phyloP scores from a whole-genome alignment of 805 yeast genomes.

The Candida schatavii region DNA sequence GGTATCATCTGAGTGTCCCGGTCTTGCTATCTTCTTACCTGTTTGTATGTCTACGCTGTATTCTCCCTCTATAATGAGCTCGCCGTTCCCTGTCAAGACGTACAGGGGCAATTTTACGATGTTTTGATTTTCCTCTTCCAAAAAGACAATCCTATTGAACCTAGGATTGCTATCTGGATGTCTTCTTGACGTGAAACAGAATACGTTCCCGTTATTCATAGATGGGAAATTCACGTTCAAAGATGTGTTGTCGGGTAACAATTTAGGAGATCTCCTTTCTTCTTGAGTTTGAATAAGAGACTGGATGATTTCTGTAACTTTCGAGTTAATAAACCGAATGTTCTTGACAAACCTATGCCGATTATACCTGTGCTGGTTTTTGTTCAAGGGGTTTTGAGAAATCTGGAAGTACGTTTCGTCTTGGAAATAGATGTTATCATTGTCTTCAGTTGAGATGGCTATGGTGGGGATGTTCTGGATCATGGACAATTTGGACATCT shows the following conservation, averaged over 20 bases:
- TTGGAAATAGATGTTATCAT: conserved; percentile 29
- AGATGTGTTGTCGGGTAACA: conserved; percentile 5
- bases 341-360: conserved; percentile 12
- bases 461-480: conserved; percentile 18
- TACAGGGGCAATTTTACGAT: conserved; percentile 6
- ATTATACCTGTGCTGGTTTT: conserved; percentile 16
- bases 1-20: conserved; percentile 2
- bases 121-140: neutral
- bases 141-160: conserved; percentile 4
- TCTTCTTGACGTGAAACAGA: conserved; percentile 17
- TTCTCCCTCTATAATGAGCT: conserved; percentile 4
- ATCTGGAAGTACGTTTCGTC: conserved; percentile 26
- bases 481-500: conserved; percentile 17
- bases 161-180: conserved; percentile 6
- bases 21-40: neutral
- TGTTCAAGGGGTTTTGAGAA: conserved; percentile 8
- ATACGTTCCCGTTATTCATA: conserved; percentile 20
- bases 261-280: too few species aligned
- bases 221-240: conserved; percentile 29
- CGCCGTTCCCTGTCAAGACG: conserved; percentile 4
- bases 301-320: conserved; percentile 19
- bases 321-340: conserved; percentile 22
- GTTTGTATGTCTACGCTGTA: conserved; percentile 2
- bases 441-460: conserved; percentile 24
- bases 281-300: conserved; percentile 5